A percentile compares a stretch with the other conserved stretches of the same genome.
Evolutionary conservation across 164 flowering plant species (phyloP).

Genomic region (Aristolochia californica): DNA sequence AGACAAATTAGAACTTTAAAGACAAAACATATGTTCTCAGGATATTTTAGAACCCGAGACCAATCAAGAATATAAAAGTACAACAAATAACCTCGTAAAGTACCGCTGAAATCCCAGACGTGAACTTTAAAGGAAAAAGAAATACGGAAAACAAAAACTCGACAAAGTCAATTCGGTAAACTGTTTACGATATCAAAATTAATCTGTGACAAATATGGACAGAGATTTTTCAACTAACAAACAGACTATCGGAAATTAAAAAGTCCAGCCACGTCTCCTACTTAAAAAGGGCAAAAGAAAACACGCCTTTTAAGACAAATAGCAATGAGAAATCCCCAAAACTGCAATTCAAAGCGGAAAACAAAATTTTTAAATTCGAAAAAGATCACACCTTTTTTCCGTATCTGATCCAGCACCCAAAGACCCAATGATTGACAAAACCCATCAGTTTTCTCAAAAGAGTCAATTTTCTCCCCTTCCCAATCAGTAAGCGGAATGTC

Average conservation of each 20-base stretch:
- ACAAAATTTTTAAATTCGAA: background rate
- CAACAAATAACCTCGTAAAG: no score
- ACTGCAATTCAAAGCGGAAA: background rate
- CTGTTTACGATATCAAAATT: no score
- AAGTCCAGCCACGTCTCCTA: no score
- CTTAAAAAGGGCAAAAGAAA: no score
- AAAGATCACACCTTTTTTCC: background rate
- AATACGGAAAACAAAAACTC: no score
- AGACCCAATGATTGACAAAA: background rate
- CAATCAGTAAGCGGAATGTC: background rate
- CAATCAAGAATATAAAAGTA: background rate
- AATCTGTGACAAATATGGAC: no score
- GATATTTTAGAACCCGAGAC: background rate
- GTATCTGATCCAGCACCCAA: background rate
- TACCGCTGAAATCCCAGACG: no score
- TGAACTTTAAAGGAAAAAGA: no score
- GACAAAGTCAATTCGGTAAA: no score
- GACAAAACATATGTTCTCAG: background rate
- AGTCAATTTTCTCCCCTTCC: background rate
- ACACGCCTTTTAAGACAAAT: no score
- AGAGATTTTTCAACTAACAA: no score
- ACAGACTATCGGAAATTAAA: no score
- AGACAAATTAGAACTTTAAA: constrained; percentile 36
- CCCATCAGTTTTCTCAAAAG: background rate
- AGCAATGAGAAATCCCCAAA: background rate